These are phyloP conservation scores for Russula foetens DNA, from an alignment of 768 basidiomycete genomes.

Conservation along the genomic window DNA sequence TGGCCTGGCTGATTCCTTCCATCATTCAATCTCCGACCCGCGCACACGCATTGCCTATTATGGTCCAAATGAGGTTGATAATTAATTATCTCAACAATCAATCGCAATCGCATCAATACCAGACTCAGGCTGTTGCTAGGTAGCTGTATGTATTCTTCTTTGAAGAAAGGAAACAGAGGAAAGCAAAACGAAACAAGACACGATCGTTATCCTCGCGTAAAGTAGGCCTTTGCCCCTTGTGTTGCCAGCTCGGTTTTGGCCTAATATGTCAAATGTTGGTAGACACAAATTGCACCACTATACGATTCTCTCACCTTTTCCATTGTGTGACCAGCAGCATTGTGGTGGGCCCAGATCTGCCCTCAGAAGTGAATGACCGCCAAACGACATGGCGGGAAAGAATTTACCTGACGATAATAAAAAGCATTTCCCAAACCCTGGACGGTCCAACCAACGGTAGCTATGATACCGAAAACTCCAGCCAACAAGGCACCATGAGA, in stretches of 20 bases:
- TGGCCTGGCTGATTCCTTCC: constrained; percentile 18
- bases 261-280: constrained; percentile 31
- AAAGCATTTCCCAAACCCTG: constrained; percentile 78
- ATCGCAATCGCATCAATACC: not conserved
- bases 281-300: constrained; percentile 5
- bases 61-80: not conserved
- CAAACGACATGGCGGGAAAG: constrained; percentile 13
- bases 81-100: too few species aligned
- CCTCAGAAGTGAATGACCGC: not conserved
- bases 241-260: constrained; percentile 77
- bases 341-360: constrained; percentile 73
- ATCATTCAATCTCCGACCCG: constrained; percentile 35
- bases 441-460: constrained; percentile 81
- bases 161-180: constrained; percentile 1
- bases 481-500: constrained; percentile 63
- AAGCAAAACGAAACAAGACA: too few species aligned
- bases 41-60: not conserved
- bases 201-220: constrained; percentile 61
- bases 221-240: constrained; percentile 84
- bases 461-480: constrained; percentile 70
- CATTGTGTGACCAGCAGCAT: constrained; percentile 78
- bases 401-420: constrained; percentile 67
- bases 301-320: constrained; percentile 49
- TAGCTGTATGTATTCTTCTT: not conserved
- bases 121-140: not conserved